Base-by-base conservation (phyloP, 2,329 filamentous ascomycete genomes). In the Penicillium glabrum region DNA sequence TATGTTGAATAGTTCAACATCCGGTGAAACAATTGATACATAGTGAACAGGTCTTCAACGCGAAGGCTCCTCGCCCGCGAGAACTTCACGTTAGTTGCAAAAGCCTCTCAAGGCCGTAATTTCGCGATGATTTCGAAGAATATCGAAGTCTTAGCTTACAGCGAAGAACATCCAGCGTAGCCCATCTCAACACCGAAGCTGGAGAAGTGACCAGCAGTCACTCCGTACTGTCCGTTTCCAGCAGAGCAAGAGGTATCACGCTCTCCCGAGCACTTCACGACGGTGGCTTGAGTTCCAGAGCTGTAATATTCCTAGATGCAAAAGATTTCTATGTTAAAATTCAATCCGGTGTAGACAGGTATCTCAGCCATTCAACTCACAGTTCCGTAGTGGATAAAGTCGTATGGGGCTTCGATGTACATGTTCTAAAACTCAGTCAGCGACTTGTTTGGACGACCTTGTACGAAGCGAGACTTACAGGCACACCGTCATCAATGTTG, bases 181-280 rank as follows among this genome's bases (percentile, higher is more conserved):
- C 62, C 61, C 54, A 68, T 41, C 1, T 23, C n/a, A 19, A 69
- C 33, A 6, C 67, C 67, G 50, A 69, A 69, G 63, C 63, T 69
- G 9, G 49, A 54, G 46, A 67, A 61, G 37, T 68, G 67, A 8
- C 63, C 66, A 26, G 51, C 19, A 16, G 67, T 70, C 29, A 70
- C 62, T 37, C 61, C 53, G 6, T 62, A 31, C 54, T 59, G 54
- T 13, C 66, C 61, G 48, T 70, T 69, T 10, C 68, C 68, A 33
- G 68, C 68, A 41, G 68, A 70, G 61, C 68, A 70, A 26, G 54
- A 50, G 29, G 31, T 33, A 23, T 70, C 68, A 13, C 68, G 67
- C 56, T 70, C 59, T 3, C 68, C 68, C 2, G 55, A 49, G 16
- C 68, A 70, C 24, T 61, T 57, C 13, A 64, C 24, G 41, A 51